These are phyloP conservation scores for Furcasterigmium sp. DNA, from an alignment of 2,329 filamentous ascomycete species.

Conservation along the genomic window DNA sequence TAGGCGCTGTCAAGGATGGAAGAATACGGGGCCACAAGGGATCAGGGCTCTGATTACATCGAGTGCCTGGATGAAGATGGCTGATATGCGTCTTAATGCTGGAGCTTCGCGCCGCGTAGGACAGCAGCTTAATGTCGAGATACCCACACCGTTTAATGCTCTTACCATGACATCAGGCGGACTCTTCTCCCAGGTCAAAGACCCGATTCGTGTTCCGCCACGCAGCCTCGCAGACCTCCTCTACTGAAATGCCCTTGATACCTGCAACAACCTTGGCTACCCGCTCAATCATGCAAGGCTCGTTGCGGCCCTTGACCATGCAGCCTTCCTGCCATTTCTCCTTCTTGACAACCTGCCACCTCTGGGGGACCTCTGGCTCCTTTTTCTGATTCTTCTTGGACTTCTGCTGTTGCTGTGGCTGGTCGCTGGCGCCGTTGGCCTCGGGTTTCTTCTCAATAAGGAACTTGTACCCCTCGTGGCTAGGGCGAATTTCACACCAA, in stretches of 20 bases:
- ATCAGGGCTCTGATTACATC: conserved; percentile 47
- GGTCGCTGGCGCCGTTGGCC: conserved; percentile 16
- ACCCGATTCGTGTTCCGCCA: conserved; percentile 79
- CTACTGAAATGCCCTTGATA: conserved; percentile 73
- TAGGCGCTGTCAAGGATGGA: conserved; percentile 63
- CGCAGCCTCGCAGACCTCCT: conserved; percentile 80
- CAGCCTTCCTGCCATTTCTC: conserved; percentile 85
- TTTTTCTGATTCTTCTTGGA: conserved; percentile 50
- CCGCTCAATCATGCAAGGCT: conserved; percentile 79
- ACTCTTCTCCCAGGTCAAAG: conserved; percentile 59
- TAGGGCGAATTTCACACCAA: conserved; percentile 92
- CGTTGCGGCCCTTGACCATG: conserved; percentile 94
- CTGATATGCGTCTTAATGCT: not conserved
- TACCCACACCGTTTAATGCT: conserved; percentile 6
- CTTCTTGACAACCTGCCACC: conserved; percentile 87
- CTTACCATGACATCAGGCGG: not conserved
- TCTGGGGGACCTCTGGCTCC: conserved; percentile 60
- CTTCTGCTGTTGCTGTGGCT: conserved; percentile 22
- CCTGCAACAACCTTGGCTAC: conserved; percentile 86
- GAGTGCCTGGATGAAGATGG: no score
- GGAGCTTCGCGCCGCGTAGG: not conserved
- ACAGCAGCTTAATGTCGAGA: not conserved
- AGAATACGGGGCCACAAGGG: conserved; percentile 56
- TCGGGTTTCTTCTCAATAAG: conserved; percentile 37
- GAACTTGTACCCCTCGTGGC: conserved; percentile 77